phyloP scores from a whole-genome alignment of 768 basidiomycete species.

The Xerocomus spinulosus region DNA sequence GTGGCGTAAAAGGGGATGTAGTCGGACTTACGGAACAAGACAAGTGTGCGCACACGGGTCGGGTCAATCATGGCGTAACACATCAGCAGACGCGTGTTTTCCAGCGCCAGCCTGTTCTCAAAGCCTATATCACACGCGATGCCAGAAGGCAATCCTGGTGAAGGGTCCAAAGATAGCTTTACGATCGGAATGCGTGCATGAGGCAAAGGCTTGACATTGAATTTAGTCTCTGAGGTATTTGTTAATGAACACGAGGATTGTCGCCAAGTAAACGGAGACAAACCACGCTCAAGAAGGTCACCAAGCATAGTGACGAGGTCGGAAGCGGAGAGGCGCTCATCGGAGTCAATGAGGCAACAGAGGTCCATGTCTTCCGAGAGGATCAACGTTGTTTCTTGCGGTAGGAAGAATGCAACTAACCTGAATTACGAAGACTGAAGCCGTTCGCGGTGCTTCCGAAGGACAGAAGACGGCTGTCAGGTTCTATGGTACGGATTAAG shows the following conservation, averaged over 20 bases:
- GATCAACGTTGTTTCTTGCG: constrained; percentile 9
- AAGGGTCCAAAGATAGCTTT: constrained; percentile 89
- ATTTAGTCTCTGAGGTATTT: constrained; percentile 75
- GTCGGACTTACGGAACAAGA: constrained; percentile 83
- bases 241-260: constrained; percentile 11
- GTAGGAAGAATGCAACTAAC: constrained; percentile 37
- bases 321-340: constrained; percentile 70
- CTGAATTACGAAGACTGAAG: constrained; percentile 94
- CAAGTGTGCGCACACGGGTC: constrained; percentile 86
- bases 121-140: constrained; percentile 99
- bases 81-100: constrained; percentile 93
- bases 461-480: constrained; percentile 81
- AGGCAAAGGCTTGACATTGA: constrained; percentile 92
- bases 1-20: constrained; percentile 7
- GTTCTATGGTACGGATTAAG: constrained; percentile 92
- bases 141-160: constrained; percentile 73
- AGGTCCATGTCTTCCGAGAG: constrained; percentile 86
- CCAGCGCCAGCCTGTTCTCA: constrained; percentile 93
- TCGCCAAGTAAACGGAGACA: constrained; percentile 26
- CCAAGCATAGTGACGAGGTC: constrained; percentile 94
- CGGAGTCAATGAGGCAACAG: constrained; percentile 91
- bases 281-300: constrained; percentile 89
- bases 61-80: constrained; percentile 98
- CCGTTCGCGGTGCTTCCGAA: constrained; percentile 98
- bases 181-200: constrained; percentile 98